Evolutionary conservation across 2,329 filamentous ascomycete species (phyloP).

Genomic region (Sarocladium oryzae): DNA sequence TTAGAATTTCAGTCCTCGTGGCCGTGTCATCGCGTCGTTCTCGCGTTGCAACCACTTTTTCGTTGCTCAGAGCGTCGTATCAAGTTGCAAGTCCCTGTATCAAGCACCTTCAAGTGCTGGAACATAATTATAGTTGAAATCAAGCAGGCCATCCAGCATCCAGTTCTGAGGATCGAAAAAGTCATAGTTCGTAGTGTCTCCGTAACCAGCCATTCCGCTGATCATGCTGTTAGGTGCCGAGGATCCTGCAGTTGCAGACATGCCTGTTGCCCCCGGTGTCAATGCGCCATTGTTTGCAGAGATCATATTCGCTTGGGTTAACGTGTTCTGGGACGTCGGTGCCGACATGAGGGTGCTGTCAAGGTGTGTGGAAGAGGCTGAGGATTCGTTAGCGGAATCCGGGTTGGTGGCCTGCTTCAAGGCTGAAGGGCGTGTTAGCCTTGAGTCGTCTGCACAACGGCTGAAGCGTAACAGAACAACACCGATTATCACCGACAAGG

Average conservation of each 20-base stretch:
- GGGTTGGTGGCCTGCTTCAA: constrained; percentile 83
- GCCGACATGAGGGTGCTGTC: constrained; percentile 49
- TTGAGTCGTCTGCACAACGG: constrained; percentile 19
- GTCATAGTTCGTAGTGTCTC: constrained; percentile 63
- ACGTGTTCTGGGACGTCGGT: constrained; percentile 17
- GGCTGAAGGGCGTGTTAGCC: constrained; percentile 33
- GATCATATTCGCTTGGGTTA: constrained; percentile 19
- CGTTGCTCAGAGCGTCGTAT: background rate
- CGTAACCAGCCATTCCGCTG: constrained; percentile 46
- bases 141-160: constrained; percentile 82
- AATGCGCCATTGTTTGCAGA: constrained; percentile 44
- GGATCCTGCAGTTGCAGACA: constrained; percentile 28
- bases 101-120: constrained; percentile 48
- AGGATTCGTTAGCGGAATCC: constrained; percentile 69
- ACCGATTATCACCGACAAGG: constrained; percentile 9
- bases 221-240: constrained; percentile 40
- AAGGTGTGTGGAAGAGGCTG: constrained; percentile 59
- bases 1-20: background rate
- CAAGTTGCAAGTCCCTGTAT: constrained; percentile 2
- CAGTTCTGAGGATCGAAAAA: constrained; percentile 91
- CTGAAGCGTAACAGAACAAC: constrained; percentile 20
- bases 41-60: background rate
- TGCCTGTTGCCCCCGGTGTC: constrained; percentile 43
- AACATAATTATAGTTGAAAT: constrained; percentile 66
- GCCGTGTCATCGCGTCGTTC: background rate